These are phyloP conservation scores for Chlamydomonas incerta DNA, from an alignment of 139 green algal species.

Conservation along the genomic window DNA sequence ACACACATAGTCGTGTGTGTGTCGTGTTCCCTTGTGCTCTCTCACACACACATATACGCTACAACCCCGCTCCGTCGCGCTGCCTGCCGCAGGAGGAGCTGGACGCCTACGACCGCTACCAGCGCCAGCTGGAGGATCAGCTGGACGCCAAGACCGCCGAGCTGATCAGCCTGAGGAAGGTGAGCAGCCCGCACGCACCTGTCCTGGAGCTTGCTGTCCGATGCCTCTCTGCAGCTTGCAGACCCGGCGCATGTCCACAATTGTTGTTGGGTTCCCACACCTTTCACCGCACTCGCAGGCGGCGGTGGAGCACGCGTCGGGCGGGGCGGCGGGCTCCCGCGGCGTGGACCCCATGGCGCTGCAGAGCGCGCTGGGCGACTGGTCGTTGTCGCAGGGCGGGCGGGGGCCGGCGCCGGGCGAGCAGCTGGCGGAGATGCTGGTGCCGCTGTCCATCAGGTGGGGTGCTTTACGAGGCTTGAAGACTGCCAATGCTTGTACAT, in stretches of 20 bases:
- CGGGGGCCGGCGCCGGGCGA: too few relatives aligned
- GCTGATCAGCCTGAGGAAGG: slow-evolving; percentile 81
- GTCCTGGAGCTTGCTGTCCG: too few relatives aligned
- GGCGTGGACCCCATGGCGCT: slow-evolving; percentile 39
- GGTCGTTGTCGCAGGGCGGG: not conserved
- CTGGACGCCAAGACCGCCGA: slow-evolving; percentile 91
- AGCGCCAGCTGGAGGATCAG: slow-evolving; percentile 88
- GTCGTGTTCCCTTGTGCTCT: not conserved
- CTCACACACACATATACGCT: not conserved
- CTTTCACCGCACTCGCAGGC: slow-evolving; percentile 16
- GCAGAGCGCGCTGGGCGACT: slow-evolving; percentile 56
- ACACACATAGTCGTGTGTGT: too few relatives aligned
- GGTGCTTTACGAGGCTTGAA: too few relatives aligned
- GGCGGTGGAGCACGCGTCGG: slow-evolving; percentile 48
- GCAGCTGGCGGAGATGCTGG: too few relatives aligned
- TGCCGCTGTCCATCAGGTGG: too few relatives aligned
- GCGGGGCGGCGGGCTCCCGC: slow-evolving; percentile 26
- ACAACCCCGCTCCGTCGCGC: not conserved
- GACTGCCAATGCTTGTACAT: too few relatives aligned
- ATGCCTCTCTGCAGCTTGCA: too few relatives aligned
- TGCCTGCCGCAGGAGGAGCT: slow-evolving; percentile 81
- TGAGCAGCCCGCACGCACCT: not conserved
- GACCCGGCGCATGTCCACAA: too few relatives aligned
- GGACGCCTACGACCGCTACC: slow-evolving; percentile 86
- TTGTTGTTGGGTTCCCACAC: not conserved